Percentiles rank a stretch among this genome's conserved stretches.
Conservation (phyloP, 208 protist species). For the Leishmania aethiopica region DNA sequence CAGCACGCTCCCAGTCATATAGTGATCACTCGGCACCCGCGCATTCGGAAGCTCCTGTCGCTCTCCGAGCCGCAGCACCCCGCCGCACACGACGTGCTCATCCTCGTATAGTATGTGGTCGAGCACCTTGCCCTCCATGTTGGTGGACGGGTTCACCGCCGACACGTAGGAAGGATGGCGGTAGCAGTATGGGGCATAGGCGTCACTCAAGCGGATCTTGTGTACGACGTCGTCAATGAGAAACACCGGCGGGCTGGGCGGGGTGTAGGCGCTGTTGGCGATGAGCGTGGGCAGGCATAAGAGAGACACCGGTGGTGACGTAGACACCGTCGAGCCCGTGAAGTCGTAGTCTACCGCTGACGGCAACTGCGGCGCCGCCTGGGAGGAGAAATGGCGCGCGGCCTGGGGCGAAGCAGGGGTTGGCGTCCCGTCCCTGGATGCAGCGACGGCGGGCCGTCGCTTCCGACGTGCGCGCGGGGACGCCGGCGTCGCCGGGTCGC, state of each 20-base stretch:
- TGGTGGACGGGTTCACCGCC: conserved; percentile 74
- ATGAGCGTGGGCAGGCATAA: background rate
- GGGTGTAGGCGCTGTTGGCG: background rate
- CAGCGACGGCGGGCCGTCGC: background rate
- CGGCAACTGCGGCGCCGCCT: background rate
- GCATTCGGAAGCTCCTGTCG: conserved; percentile 52
- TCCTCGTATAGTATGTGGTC: conserved; percentile 84
- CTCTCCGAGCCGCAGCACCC: conserved; percentile 64
- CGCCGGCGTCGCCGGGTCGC: background rate
- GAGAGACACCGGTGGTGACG: background rate
- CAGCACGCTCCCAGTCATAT: conserved; percentile 73
- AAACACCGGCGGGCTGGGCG: conserved; percentile 1
- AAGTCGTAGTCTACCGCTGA: background rate
- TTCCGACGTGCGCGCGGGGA: conserved; percentile 1
- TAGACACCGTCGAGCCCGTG: background rate
- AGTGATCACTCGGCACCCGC: conserved; percentile 82
- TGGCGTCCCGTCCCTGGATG: background rate
- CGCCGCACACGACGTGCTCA: conserved; percentile 49
- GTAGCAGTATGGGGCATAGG: conserved; percentile 71
- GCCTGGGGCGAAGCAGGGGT: background rate
- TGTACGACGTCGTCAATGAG: conserved; percentile 45
- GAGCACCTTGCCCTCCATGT: conserved; percentile 83
- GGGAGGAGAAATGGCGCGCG: background rate
- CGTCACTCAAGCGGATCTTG: conserved; percentile 48
- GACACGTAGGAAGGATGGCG: conserved; percentile 62